Percentiles rank a stretch among this genome's conserved stretches.
These are phyloP conservation scores for Penicillium thymicola DNA, from an alignment of 2,329 filamentous ascomycete species.

Conservation along the genomic window DNA sequence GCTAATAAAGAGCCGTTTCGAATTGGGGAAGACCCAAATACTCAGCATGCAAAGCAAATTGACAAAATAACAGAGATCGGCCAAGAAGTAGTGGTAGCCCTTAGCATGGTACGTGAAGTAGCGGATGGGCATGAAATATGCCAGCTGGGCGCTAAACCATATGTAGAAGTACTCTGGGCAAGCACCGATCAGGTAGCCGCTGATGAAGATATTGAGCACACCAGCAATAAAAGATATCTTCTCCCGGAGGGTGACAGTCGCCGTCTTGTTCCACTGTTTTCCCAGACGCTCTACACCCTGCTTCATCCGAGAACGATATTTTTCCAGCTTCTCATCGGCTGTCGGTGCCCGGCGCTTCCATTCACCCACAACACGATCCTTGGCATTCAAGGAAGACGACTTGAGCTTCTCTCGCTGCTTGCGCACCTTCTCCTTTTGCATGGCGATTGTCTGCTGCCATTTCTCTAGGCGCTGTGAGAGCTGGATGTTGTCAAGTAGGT, in stretches of 20 bases:
- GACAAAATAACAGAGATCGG: conserved; percentile 97
- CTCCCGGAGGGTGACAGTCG: conserved; percentile 81
- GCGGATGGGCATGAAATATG: conserved; percentile 96
- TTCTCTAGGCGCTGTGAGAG: conserved; percentile 87
- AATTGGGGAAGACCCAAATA: conserved; percentile 86
- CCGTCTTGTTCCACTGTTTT: conserved; percentile 82
- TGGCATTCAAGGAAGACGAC: conserved; percentile 71
- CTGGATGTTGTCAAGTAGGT: conserved; percentile 88
- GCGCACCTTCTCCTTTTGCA: conserved; percentile 80
- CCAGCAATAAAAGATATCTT: conserved; percentile 96
- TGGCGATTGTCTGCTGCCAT: conserved; percentile 75
- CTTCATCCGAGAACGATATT: conserved; percentile 84
- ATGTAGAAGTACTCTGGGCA: conserved; percentile 81
- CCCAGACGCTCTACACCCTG: conserved; percentile 83
- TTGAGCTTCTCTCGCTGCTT: conserved; percentile 78
- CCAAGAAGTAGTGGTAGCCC: conserved; percentile 95
- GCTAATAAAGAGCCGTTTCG: conserved; percentile 86
- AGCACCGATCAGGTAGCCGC: conserved; percentile 86
- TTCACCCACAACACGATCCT: conserved; percentile 85
- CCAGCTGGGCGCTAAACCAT: conserved; percentile 84
- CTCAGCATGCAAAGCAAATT: conserved; percentile 79
- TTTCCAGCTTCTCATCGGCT: conserved; percentile 87
- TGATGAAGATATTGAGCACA: conserved; percentile 96
- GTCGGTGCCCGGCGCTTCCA: conserved; percentile 83
- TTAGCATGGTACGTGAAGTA: conserved; percentile 86